Percentiles rank a stretch among this genome's conserved stretches.
Evolutionary conservation across 2,329 filamentous ascomycete genomes (phyloP).

Genomic region (Raffaelea albimanens): DNA sequence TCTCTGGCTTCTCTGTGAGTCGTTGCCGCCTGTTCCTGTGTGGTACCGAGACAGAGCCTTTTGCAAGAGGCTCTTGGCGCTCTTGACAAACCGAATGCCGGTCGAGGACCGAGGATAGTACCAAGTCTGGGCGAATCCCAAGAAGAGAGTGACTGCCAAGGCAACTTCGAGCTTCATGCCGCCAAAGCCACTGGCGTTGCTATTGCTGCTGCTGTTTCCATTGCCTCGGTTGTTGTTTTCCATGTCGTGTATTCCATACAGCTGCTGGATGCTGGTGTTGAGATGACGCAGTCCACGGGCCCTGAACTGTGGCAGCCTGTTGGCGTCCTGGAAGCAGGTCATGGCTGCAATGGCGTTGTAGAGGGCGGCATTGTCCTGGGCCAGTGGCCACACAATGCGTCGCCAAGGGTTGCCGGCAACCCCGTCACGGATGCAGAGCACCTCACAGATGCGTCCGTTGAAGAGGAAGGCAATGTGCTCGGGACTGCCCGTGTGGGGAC

Average conservation of each 20-base stretch:
- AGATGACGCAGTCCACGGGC: constrained; percentile 1
- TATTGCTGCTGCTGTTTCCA: too few relatives aligned
- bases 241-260: not conserved
- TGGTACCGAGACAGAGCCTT: not conserved
- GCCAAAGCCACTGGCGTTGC: not conserved
- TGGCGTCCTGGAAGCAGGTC: constrained; percentile 6
- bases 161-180: not conserved
- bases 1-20: too few relatives aligned
- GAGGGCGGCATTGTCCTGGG: constrained; percentile 1
- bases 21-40: not conserved
- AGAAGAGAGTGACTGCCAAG: not conserved
- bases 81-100: constrained; percentile 1
- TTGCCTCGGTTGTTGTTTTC: too few relatives aligned
- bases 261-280: constrained; percentile 3
- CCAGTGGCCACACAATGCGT: constrained; percentile 4
- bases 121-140: constrained; percentile 5
- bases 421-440: constrained; percentile 4
- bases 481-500: not conserved
- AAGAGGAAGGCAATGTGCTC: constrained; percentile 5
- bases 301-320: not conserved
- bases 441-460: constrained; percentile 3
- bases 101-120: constrained; percentile 5
- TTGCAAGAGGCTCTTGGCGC: constrained; percentile 1
- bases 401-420: constrained; percentile 3
- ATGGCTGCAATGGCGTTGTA: constrained; percentile 6